phyloP scores from a whole-genome alignment of 2,329 filamentous ascomycete genomes.

The Lachnum nothofagi region DNA sequence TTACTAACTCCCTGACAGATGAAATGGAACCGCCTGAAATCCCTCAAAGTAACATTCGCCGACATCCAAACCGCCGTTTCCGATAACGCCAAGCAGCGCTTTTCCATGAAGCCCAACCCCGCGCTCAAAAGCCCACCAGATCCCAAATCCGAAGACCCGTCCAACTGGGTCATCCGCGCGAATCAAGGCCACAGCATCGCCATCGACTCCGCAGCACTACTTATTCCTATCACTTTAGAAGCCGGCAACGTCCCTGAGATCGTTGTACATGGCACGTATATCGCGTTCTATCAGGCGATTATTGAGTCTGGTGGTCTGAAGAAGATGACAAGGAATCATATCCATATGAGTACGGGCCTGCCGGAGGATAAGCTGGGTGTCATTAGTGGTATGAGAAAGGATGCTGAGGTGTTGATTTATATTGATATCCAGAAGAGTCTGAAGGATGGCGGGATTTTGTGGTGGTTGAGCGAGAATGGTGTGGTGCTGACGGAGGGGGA shows the following conservation, averaged over 20 bases:
- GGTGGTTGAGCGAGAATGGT: constrained; percentile 76
- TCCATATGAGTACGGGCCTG: constrained; percentile 79
- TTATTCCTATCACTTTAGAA: constrained; percentile 61
- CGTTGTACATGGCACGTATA: constrained; percentile 86
- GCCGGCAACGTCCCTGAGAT: constrained; percentile 54
- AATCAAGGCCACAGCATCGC: constrained; percentile 91
- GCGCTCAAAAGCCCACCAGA: constrained; percentile 19
- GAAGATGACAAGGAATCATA: constrained; percentile 78
- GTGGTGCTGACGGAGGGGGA: constrained; percentile 64
- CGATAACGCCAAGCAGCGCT: constrained; percentile 85
- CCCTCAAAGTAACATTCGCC: constrained; percentile 65
- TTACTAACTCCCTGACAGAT: constrained; percentile 19
- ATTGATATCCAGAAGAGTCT: constrained; percentile 67
- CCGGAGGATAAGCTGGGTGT: constrained; percentile 46
- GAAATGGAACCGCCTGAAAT: constrained; percentile 47
- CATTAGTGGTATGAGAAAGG: constrained; percentile 74
- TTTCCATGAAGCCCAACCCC: constrained; percentile 62
- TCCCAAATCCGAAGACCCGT: constrained; percentile 43
- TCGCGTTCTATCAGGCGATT: constrained; percentile 72
- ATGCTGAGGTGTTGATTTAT: constrained; percentile 72
- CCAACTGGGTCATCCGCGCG: constrained; percentile 81
- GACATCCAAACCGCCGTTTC: constrained; percentile 68
- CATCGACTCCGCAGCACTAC: constrained; percentile 63
- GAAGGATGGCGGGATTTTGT: constrained; percentile 55
- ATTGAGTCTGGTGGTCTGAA: constrained; percentile 70